A percentile compares a stretch with the other conserved stretches of the same genome.
phyloP scores from a whole-genome alignment of 2,329 filamentous ascomycete genomes.

The Phaeosphaeriaceae sp. region DNA sequence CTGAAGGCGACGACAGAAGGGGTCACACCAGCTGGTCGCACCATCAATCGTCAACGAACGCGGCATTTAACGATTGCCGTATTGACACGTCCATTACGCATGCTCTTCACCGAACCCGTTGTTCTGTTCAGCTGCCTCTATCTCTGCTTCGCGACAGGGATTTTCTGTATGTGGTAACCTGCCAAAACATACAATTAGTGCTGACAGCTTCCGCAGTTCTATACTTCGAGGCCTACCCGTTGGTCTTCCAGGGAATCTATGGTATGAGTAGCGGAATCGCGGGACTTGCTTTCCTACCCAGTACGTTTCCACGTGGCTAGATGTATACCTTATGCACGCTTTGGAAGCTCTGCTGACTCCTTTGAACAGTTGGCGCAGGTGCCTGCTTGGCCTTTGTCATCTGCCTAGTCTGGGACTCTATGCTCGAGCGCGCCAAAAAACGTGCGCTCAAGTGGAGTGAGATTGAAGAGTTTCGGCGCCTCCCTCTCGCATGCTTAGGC shows the following conservation, averaged over 20 bases:
- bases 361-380: too few relatives aligned
- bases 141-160: constrained; percentile 65
- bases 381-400: too few relatives aligned
- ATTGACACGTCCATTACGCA: too few relatives aligned
- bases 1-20: too few relatives aligned
- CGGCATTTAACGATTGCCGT: too few relatives aligned
- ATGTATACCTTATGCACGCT: too few relatives aligned
- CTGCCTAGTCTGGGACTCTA: constrained; percentile 62
- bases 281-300: background rate
- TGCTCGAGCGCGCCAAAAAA: constrained; percentile 60
- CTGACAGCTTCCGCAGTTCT: too few relatives aligned
- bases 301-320: too few relatives aligned
- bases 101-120: constrained; percentile 74
- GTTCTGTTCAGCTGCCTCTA: constrained; percentile 73
- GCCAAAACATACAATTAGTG: too few relatives aligned
- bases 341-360: too few relatives aligned
- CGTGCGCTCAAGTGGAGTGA: constrained; percentile 56
- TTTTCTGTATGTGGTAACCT: constrained; percentile 68
- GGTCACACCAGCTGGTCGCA: too few relatives aligned
- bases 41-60: too few relatives aligned
- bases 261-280: background rate
- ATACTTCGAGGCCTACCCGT: constrained; percentile 71
- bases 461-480: constrained; percentile 63
- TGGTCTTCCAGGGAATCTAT: constrained; percentile 61
- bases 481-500: constrained; percentile 73